A percentile compares a stretch with the other conserved stretches of the same genome.
Conservation (phyloP, 148 eudicot genomes). For the Chenopodium suecicum region DNA sequence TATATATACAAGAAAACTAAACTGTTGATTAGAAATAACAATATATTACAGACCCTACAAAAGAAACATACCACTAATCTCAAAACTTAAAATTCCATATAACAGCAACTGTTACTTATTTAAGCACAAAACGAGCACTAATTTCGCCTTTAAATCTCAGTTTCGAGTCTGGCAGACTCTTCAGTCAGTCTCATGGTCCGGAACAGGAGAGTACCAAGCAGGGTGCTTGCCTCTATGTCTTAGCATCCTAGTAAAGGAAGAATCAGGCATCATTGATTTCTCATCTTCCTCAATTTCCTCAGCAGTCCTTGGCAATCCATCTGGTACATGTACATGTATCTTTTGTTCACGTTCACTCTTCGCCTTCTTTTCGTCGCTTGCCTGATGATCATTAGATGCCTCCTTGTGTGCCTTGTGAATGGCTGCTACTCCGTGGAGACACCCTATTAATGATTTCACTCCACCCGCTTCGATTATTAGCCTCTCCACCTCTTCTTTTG, state of each 20-base stretch:
- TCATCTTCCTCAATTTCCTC: constrained; percentile 80
- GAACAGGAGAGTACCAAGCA: constrained; percentile 74
- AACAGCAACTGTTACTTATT: background rate
- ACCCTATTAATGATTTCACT: constrained; percentile 63
- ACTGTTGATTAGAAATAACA: background rate
- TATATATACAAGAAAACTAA: background rate
- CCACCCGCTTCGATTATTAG: constrained; percentile 78
- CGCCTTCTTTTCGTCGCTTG: background rate
- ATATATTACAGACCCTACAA: background rate
- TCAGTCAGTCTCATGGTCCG: constrained; percentile 57
- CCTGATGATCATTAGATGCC: background rate
- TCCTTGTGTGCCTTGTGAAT: constrained; percentile 58
- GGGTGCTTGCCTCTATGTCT: constrained; percentile 56
- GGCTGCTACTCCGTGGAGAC: constrained; percentile 58
- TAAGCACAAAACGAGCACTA: background rate
- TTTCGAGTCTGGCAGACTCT: background rate
- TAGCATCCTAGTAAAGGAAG: constrained; percentile 67
- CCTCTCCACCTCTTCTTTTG: constrained; percentile 71
- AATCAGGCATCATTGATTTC: constrained; percentile 64
- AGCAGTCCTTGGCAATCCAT: constrained; percentile 70
- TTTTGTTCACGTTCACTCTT: background rate
- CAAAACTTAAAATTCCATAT: background rate
- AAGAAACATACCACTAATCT: background rate
- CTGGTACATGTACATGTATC: constrained; percentile 54
- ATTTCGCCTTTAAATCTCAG: background rate